phyloP scores from a whole-genome alignment of 768 basidiomycete genomes.

The Saitozyma podzolica region DNA sequence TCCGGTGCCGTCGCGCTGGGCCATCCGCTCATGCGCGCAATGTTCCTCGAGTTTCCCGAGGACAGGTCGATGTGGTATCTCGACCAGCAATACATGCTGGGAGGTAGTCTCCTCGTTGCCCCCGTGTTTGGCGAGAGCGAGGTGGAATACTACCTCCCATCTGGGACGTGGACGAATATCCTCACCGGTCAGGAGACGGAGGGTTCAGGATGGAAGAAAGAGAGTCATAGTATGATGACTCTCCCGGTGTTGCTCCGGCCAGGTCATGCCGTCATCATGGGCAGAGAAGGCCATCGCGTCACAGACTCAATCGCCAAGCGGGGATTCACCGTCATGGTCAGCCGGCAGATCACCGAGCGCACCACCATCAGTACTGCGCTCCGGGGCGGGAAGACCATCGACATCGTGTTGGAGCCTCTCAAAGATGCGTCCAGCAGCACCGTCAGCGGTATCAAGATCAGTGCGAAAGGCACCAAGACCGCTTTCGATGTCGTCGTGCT shows the following conservation, averaged over 20 bases:
- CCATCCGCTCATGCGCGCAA: constrained; percentile 14
- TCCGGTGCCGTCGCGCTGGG: neutral
- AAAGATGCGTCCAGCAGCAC: neutral
- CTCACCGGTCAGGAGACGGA: constrained; percentile 3
- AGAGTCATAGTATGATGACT: too few species aligned
- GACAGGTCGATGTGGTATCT: constrained; percentile 5
- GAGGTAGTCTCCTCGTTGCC: neutral
- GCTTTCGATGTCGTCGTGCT: neutral
- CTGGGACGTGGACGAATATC: constrained; percentile 5
- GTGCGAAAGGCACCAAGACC: neutral
- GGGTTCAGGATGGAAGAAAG: neutral
- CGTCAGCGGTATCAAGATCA: neutral
- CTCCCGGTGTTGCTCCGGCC: too few species aligned
- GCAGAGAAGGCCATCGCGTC: too few species aligned
- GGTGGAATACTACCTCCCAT: neutral
- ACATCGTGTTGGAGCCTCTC: neutral
- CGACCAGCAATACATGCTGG: constrained; percentile 18
- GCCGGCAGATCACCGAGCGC: neutral
- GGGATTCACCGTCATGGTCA: constrained; percentile 10
- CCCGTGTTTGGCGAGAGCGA: neutral
- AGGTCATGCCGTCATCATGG: too few species aligned
- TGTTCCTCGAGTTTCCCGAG: constrained; percentile 16
- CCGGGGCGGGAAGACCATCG: neutral
- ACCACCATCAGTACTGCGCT: neutral
- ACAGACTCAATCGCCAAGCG: constrained; percentile 1